Conservation (phyloP, 1,284 basidiomycete species). For the Boletus sp. region DNA sequence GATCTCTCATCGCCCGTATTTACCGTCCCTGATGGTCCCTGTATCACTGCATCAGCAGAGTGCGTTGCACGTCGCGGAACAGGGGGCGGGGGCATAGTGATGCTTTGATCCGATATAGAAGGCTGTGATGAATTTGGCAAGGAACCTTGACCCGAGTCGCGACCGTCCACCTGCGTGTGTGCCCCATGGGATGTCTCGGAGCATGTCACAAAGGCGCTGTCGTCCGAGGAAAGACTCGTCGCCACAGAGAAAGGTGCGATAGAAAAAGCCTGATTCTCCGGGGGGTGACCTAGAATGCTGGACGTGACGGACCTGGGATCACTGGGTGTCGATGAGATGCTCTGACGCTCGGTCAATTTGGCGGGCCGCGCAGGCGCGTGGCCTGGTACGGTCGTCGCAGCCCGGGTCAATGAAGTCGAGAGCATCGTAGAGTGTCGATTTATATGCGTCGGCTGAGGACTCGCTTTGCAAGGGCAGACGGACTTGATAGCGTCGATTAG, state of each 20-base stretch:
- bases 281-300: background rate
- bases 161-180: slow-evolving; percentile 5
- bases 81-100: slow-evolving; percentile 29
- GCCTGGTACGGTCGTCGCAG: slow-evolving; percentile 15
- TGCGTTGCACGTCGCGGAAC: slow-evolving; percentile 13
- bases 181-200: slow-evolving; percentile 23
- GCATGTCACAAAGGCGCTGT: slow-evolving; percentile 29
- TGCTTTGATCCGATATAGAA: slow-evolving; percentile 23
- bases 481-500: slow-evolving; percentile 60
- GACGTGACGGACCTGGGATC: slow-evolving; percentile 2
- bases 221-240: slow-evolving; percentile 27
- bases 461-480: slow-evolving; percentile 69
- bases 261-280: slow-evolving; percentile 2
- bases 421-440: slow-evolving; percentile 22
- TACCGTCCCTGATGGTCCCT: slow-evolving; percentile 2
- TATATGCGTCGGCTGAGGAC: slow-evolving; percentile 27
- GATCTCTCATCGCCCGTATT: slow-evolving; percentile 15
- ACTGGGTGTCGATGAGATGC: background rate
- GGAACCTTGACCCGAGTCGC: slow-evolving; percentile 17
- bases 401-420: slow-evolving; percentile 15
- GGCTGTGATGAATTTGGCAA: slow-evolving; percentile 35
- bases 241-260: slow-evolving; percentile 10
- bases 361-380: background rate
- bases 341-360: slow-evolving; percentile 6
- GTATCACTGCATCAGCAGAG: slow-evolving; percentile 2